Base-by-base conservation (phyloP, 192 early-diverging fungal genomes). In the Linnemannia zychae region DNA sequence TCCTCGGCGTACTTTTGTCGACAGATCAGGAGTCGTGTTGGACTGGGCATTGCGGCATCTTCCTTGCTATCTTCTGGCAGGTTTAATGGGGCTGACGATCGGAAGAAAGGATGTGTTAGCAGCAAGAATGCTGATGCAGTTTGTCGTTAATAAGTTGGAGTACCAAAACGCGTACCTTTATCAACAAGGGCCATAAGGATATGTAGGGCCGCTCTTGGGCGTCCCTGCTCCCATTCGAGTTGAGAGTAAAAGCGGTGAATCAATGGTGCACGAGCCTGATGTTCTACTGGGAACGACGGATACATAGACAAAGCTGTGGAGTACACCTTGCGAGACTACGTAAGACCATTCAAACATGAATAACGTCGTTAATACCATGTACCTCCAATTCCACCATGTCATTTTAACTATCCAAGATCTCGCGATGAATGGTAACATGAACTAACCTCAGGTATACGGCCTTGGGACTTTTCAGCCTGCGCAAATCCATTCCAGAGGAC, bases 401-500 rank as follows among this genome's bases (percentile, higher is more conserved):
- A n/a, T 2, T 16, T 31, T 11, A 16, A 13, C 11, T 44, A 44
- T 44, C 40, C 3, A 44, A 9, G 12, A 63, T 2, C 57, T 28
- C 9, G 13, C 3, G 28, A 31, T 63, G 28, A 63, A 15, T 31
- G 4, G 11, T 3, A 63, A 63, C 28, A 13, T 15, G 11, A 12
- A 33, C 57, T 63, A 47, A 92, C 91, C 81, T 92, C 89, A 3
- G 88, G 40, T 33, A 84, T 79, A 40, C 87, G 82, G 31, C 87
- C 88, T 7, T 87, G 82, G 7, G 75, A 75, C 75, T 77, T 89
- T 67, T 93, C 92, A 36, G 89, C 78, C 73, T 89, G 89, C 3
- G 90, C 90, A 72, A 90, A 91, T 3, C 85, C 90, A 75, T 93
- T 93, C 92, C 90, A 91, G 46, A 93, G 73, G 5, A 82, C 53